Conservation (phyloP, 208 protist species). For the Crithidia expoeki region DNA sequence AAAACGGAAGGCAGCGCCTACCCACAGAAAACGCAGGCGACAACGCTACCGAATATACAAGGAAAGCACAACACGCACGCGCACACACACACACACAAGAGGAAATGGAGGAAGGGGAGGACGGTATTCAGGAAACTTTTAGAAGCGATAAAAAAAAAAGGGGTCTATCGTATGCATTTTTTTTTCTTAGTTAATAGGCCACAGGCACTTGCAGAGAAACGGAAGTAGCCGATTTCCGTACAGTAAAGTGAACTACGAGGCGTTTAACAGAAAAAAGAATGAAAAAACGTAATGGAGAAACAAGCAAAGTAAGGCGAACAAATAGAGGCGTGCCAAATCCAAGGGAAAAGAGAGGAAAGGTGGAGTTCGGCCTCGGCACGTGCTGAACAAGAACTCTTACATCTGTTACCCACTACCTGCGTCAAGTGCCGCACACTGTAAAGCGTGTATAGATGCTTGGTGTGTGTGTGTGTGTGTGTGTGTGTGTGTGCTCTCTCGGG, state of each 20-base stretch:
- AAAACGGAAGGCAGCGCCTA: background rate
- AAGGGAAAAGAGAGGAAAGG: constrained; percentile 12
- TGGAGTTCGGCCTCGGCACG: background rate
- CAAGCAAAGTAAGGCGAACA: no score
- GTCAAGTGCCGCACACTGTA: background rate
- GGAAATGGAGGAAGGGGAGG: background rate
- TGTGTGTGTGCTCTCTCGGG: background rate
- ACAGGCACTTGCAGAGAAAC: background rate
- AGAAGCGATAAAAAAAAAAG: background rate
- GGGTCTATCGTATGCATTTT: no score
- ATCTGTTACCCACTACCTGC: no score
- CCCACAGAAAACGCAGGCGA: no score
- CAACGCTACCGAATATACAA: no score
- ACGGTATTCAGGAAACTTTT: background rate
- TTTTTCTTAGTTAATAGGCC: background rate
- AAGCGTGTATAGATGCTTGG: background rate
- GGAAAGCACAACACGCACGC: no score
- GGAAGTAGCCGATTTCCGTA: background rate
- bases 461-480: background rate
- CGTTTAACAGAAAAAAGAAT: background rate
- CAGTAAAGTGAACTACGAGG: background rate
- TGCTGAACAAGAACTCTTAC: background rate
- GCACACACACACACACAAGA: background rate
- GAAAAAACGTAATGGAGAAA: no score
- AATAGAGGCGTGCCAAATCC: background rate